Conservation (phyloP, 768 basidiomycete genomes). For the Leccinum disarticulatum region DNA sequence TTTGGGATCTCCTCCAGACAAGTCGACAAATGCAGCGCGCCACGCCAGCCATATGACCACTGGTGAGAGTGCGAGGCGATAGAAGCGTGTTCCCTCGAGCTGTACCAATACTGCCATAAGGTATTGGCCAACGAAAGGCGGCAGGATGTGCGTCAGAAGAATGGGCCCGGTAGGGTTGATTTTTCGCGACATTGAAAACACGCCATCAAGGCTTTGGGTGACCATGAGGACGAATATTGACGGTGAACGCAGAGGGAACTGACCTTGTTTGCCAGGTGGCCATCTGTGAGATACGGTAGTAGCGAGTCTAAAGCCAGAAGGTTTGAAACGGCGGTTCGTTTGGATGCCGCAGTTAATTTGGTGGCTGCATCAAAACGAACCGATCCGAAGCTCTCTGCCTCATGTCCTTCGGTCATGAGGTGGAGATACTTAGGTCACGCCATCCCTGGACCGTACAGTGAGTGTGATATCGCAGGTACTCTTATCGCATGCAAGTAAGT, state of each 20-base stretch:
- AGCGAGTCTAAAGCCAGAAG: not conserved
- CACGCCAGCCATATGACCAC: conserved; percentile 45
- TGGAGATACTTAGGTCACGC: no score
- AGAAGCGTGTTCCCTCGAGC: conserved; percentile 36
- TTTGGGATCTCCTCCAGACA: conserved; percentile 19
- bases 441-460: no score
- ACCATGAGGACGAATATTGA: not conserved
- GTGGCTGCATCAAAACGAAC: no score
- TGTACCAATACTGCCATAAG: conserved; percentile 52
- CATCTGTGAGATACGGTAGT: not conserved
- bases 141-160: conserved; percentile 39
- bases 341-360: no score
- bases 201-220: not conserved
- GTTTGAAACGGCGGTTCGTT: not conserved
- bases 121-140: conserved; percentile 48
- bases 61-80: conserved; percentile 52
- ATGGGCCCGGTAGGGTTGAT: conserved; percentile 14
- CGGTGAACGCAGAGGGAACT: not conserved
- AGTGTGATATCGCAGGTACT: no score
- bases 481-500: no score
- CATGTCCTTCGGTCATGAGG: no score
- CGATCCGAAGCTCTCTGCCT: no score
- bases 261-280: not conserved
- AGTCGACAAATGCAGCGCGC: conserved; percentile 33
- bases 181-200: conserved; percentile 10